These are phyloP conservation scores for Globisporangium megalacanthum DNA, from an alignment of 352 stramenopile species.

Conservation along the genomic window DNA sequence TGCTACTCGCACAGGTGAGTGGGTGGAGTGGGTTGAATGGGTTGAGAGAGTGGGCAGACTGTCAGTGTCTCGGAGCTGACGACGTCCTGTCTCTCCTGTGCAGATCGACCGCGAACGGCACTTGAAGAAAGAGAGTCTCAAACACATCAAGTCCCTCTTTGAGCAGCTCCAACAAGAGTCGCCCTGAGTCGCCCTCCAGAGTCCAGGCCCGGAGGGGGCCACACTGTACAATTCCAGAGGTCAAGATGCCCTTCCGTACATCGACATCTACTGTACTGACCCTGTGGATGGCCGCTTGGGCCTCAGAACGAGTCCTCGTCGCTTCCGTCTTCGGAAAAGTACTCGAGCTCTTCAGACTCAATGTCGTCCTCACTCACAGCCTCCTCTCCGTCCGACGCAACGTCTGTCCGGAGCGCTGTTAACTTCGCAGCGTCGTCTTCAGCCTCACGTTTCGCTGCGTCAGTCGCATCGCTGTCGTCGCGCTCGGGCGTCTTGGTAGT, in stretches of 20 bases:
- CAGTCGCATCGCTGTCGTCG: not conserved
- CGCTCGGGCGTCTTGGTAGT: not conserved
- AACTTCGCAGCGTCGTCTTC: conserved; percentile 33
- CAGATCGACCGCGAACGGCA: conserved; percentile 68
- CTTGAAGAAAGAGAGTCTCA: conserved; percentile 60
- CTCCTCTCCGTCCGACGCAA: conserved; percentile 34
- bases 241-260: not conserved
- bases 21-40: no score
- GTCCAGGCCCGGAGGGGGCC: no score
- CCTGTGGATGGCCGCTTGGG: not conserved
- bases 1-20: conserved; percentile 47
- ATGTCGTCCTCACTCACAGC: conserved; percentile 64
- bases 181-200: conserved; percentile 14
- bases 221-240: not conserved
- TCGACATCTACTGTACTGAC: not conserved
- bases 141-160: conserved; percentile 73
- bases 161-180: conserved; percentile 60
- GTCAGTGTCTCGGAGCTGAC: not conserved
- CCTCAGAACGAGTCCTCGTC: conserved; percentile 80
- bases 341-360: conserved; percentile 73
- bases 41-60: not conserved
- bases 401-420: conserved; percentile 33
- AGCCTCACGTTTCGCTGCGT: not conserved
- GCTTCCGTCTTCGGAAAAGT: conserved; percentile 77
- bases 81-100: not conserved